Conservation (phyloP, 768 basidiomycete species). For the Terana coerulea region DNA sequence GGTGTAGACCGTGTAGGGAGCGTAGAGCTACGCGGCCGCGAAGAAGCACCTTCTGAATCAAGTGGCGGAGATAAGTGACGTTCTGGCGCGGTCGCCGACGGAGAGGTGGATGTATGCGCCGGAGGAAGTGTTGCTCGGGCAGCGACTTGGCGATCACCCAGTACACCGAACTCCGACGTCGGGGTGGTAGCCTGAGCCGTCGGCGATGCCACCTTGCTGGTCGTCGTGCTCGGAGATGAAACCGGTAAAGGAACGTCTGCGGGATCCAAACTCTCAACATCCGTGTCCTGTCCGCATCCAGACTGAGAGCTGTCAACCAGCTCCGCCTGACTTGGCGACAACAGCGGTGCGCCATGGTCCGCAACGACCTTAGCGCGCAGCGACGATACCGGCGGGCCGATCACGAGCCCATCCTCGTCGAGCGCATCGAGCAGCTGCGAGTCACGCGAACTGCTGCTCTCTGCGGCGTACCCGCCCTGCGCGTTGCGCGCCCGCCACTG, state of each 20-base stretch:
- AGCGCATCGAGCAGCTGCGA: background rate
- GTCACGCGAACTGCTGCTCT: background rate
- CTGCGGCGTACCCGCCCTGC: background rate
- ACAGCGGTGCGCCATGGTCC: background rate
- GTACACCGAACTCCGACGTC: background rate
- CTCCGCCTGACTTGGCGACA: constrained; percentile 2
- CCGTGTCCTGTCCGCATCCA: background rate
- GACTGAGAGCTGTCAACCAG: background rate
- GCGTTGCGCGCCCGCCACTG: constrained; percentile 6
- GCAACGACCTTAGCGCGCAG: background rate
- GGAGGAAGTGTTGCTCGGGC: no score
- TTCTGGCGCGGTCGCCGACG: no score
- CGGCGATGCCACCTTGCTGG: background rate
- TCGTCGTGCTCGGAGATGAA: background rate
- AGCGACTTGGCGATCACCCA: no score
- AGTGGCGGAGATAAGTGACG: no score
- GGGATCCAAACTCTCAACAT: background rate
- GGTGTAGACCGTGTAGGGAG: no score
- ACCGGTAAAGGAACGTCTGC: background rate
- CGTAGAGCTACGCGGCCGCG: no score
- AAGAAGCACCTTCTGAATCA: no score
- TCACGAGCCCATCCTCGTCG: constrained; percentile 1
- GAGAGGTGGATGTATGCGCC: no score
- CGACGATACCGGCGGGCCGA: background rate
- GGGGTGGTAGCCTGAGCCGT: background rate